Base-by-base conservation (phyloP, 2,329 filamentous ascomycete species). In the Epichloe bromicola region DNA sequence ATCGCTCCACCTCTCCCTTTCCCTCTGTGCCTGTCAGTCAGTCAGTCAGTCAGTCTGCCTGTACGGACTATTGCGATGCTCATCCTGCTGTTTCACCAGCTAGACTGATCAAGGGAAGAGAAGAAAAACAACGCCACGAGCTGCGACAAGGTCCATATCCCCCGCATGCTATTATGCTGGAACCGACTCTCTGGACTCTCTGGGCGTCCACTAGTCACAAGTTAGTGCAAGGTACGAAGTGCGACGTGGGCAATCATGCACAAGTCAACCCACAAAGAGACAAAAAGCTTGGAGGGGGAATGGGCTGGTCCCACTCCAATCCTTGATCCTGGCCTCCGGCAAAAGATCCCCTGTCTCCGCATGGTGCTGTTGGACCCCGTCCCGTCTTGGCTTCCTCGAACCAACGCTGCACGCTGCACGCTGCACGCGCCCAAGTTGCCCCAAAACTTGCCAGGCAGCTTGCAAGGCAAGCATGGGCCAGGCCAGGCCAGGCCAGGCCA, bases 351-450 rank as follows among this genome's bases (percentile, higher is more conserved):
- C 48, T 48, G 38, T 26, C 43, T 41, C 20, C 48, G 33, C 48
- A 26, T 26, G 26, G 26, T 10, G 26, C 26, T 30, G 26, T 30
- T 11, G 8, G 26, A 30, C 38, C 49, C 42, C 42, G 36, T 46
- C 49, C 19, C 36, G 8, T 46, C 36, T 20, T 30, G 39, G 10
- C n/a, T 40, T n/a, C n/a, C 50, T 52, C 50, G 34, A 52, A 49
- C 46, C 50, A 52, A 26, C 40, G 19, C 20, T 30, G 26, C 26
- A 30, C n/a, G n/a, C n/a, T n/a, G n/a, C n/a, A 26, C 40, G 19
- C 20, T 30, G 26, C 26, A 30, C 26, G 7, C 26, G 26, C 26
- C 26, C 26, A 34, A 15, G n/a, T 17, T n/a, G 33, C 45, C 37
- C 50, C 19, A 19, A 19, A n/a, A n/a, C n/a, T n/a, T n/a, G n/a